Percentiles rank a stretch among this genome's conserved stretches.
phyloP scores from a whole-genome alignment of 768 basidiomycete genomes.

The Mrakia blollopis region DNA sequence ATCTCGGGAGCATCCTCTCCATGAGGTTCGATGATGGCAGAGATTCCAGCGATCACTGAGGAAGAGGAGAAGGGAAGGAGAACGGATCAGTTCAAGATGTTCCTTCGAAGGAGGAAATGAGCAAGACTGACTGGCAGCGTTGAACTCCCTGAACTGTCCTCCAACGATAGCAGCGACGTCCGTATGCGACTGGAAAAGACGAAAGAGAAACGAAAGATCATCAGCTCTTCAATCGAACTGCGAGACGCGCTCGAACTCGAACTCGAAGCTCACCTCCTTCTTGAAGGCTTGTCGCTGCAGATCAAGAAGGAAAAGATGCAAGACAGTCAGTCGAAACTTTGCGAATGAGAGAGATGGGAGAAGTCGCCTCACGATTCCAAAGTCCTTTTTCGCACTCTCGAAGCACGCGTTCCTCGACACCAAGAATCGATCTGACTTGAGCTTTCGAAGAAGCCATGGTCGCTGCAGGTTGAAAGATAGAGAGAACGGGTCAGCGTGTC shows the following conservation, averaged over 20 bases:
- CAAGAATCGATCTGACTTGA: slow-evolving; percentile 72
- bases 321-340: slow-evolving; percentile 14
- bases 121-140: slow-evolving; percentile 3
- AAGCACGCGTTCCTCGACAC: slow-evolving; percentile 82
- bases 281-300: slow-evolving; percentile 42
- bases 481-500: background rate
- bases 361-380: slow-evolving; percentile 52
- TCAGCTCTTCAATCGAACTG: background rate
- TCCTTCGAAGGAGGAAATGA: background rate
- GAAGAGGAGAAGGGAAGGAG: slow-evolving; percentile 42
- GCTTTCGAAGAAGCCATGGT: slow-evolving; percentile 75
- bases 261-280: slow-evolving; percentile 42
- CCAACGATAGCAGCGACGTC: slow-evolving; percentile 29
- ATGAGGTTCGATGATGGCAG: slow-evolving; percentile 70
- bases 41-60: slow-evolving; percentile 86
- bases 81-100: background rate
- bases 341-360: background rate
- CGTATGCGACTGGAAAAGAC: background rate
- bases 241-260: slow-evolving; percentile 35
- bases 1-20: slow-evolving; percentile 65
- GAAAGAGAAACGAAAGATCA: background rate
- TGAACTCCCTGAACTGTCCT: slow-evolving; percentile 31
- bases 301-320: too few species aligned
- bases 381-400: slow-evolving; percentile 83
- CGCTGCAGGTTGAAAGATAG: slow-evolving; percentile 50